Evolutionary conservation across 805 yeast genomes (phyloP).

Genomic region (Saccharomyces mikatae): DNA sequence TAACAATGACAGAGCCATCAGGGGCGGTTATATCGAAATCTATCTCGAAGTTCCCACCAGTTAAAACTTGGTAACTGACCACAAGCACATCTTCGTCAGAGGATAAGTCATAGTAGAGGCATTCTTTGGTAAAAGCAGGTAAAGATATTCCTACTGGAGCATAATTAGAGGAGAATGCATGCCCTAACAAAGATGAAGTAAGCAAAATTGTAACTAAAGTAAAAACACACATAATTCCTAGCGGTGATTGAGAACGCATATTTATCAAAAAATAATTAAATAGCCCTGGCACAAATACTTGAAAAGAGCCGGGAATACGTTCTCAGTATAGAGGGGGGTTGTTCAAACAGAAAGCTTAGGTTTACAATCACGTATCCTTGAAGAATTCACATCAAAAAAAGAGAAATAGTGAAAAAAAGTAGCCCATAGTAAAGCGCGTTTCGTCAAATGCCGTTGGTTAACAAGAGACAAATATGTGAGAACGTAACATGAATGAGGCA

Average conservation of each 20-base stretch:
- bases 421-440: neutral
- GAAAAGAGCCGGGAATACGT: neutral
- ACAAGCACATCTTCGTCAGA: slow-evolving; percentile 31
- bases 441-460: neutral
- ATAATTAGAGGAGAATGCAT: slow-evolving; percentile 13
- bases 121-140: slow-evolving; percentile 36
- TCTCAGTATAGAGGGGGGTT: neutral
- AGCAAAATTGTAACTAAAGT: neutral
- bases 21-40: slow-evolving; percentile 52
- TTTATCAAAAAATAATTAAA: neutral
- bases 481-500: neutral
- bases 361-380: neutral
- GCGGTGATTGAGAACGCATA: neutral
- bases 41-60: slow-evolving; percentile 57
- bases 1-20: slow-evolving; percentile 36
- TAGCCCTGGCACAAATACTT: neutral
- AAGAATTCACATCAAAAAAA: neutral
- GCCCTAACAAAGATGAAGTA: neutral
- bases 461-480: neutral
- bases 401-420: neutral
- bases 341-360: neutral
- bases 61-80: slow-evolving; percentile 41
- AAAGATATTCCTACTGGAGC: slow-evolving; percentile 28
- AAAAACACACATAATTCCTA: neutral
- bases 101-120: slow-evolving; percentile 31